Conservation (phyloP, 768 basidiomycete species). For the Rhizopogon sp. region DNA sequence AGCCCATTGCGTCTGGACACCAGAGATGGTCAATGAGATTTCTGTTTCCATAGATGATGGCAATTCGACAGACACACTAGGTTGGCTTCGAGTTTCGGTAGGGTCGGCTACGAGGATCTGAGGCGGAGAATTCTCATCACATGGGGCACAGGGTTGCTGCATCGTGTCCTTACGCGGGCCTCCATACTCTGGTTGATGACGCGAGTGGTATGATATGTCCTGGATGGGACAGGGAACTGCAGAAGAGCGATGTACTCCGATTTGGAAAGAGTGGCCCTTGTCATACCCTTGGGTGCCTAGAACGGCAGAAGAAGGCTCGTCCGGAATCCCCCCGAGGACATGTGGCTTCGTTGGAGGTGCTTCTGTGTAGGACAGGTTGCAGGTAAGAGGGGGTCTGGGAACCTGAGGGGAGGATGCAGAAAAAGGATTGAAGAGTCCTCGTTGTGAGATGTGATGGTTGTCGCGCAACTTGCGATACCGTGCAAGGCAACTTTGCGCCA, state of each 20-base stretch:
- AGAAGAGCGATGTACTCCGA: neutral
- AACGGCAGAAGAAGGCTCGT: neutral
- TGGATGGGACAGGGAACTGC: neutral
- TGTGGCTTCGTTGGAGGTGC: neutral
- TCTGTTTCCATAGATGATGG: neutral
- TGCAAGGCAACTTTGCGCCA: neutral
- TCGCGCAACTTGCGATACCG: neutral
- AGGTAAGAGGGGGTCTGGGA: neutral
- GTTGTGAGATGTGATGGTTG: neutral
- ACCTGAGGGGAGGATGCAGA: neutral
- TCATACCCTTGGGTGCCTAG: neutral
- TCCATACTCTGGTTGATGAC: neutral
- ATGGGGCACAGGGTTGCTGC: neutral
- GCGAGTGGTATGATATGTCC: no score
- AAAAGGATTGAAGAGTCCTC: neutral
- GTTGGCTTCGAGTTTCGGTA: neutral
- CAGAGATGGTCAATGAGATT: neutral
- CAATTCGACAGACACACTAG: neutral
- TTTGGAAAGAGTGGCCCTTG: neutral
- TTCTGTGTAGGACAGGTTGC: neutral
- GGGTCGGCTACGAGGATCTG: neutral
- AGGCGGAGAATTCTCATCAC: neutral
- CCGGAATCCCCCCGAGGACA: neutral
- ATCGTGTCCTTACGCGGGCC: neutral
- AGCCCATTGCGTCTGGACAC: no score